These are phyloP conservation scores for Aspergillus pseudoviridinutans DNA, from an alignment of 2,329 filamentous ascomycete species.

Conservation along the genomic window DNA sequence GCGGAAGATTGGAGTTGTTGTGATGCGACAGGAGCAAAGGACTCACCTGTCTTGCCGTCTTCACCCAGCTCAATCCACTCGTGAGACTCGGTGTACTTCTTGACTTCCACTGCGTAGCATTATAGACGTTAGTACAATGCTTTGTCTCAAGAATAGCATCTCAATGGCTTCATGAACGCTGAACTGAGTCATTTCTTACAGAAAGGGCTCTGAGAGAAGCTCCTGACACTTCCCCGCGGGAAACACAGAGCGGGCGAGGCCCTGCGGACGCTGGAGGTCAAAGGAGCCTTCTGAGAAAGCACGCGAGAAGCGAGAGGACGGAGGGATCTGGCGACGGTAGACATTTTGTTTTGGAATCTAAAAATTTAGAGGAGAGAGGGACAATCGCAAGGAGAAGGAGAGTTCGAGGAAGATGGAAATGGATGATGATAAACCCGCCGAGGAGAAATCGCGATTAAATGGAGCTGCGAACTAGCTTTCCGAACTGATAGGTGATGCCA, in stretches of 20 bases:
- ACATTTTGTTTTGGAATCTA: conserved; percentile 28
- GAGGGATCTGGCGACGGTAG: conserved; percentile 32
- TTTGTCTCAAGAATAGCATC: not conserved
- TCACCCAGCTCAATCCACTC: conserved; percentile 92
- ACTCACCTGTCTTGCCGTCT: conserved; percentile 69
- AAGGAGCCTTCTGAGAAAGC: conserved; percentile 35
- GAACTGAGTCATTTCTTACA: conserved; percentile 24
- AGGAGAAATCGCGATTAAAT: conserved; percentile 10
- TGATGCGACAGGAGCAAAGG: not conserved
- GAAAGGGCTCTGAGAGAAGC: conserved; percentile 41
- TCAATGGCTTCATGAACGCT: conserved; percentile 5
- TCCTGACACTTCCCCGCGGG: conserved; percentile 39
- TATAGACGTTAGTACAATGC: conserved; percentile 20
- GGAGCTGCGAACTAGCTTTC: conserved; percentile 27
- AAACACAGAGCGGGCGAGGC: conserved; percentile 34
- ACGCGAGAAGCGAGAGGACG: conserved; percentile 36
- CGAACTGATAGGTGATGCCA: conserved; percentile 26
- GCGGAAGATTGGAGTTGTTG: not conserved
- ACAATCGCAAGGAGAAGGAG: conserved; percentile 10
- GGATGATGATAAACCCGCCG: conserved; percentile 3
- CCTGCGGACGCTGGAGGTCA: conserved; percentile 24
- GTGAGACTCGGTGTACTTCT: conserved; percentile 94
- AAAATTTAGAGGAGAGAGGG: conserved; percentile 9
- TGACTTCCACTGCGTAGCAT: conserved; percentile 42
- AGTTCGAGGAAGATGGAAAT: conserved; percentile 1